Conservation (phyloP, 352 stramenopile species). For the Globisporangium alternatum region DNA sequence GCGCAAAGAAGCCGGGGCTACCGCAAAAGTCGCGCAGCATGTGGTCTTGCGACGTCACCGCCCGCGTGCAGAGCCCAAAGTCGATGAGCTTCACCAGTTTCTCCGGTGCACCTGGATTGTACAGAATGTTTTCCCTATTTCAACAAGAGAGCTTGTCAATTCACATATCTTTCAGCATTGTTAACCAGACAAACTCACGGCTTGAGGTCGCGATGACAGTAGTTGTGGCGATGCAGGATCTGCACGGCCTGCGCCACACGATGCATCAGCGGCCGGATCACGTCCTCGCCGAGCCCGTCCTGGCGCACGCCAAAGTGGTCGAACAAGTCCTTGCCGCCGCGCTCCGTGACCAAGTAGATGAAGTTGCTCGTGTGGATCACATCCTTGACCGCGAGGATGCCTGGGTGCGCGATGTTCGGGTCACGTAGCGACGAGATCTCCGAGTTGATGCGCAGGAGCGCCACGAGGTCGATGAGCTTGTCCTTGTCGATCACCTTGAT, state of each 20-base stretch:
- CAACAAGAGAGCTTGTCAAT: neutral
- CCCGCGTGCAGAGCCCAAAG: slow-evolving; percentile 74
- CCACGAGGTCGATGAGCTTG: slow-evolving; percentile 70
- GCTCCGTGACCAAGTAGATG: slow-evolving; percentile 84
- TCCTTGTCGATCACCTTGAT: slow-evolving; percentile 88
- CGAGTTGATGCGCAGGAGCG: slow-evolving; percentile 70
- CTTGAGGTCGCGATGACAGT: slow-evolving; percentile 79
- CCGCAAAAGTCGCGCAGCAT: slow-evolving; percentile 75
- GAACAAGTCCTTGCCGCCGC: slow-evolving; percentile 81
- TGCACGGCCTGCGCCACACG: slow-evolving; percentile 50
- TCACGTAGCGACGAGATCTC: slow-evolving; percentile 81
- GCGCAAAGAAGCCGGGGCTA: slow-evolving; percentile 82
- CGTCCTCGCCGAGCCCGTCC: slow-evolving; percentile 44
- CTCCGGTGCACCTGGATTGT: slow-evolving; percentile 23
- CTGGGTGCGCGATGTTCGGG: slow-evolving; percentile 46
- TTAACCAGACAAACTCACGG: slow-evolving; percentile 30
- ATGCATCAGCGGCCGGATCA: slow-evolving; percentile 38
- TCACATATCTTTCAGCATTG: neutral
- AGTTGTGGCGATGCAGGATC: slow-evolving; percentile 58
- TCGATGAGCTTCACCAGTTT: slow-evolving; percentile 74
- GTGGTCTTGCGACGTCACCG: slow-evolving; percentile 26
- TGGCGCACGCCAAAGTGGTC: slow-evolving; percentile 63
- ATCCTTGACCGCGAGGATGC: slow-evolving; percentile 65
- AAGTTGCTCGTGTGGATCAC: slow-evolving; percentile 76
- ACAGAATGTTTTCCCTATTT: slow-evolving; percentile 71